Base-by-base conservation (phyloP, 2,329 filamentous ascomycete species). In the Cadophora sp. region DNA sequence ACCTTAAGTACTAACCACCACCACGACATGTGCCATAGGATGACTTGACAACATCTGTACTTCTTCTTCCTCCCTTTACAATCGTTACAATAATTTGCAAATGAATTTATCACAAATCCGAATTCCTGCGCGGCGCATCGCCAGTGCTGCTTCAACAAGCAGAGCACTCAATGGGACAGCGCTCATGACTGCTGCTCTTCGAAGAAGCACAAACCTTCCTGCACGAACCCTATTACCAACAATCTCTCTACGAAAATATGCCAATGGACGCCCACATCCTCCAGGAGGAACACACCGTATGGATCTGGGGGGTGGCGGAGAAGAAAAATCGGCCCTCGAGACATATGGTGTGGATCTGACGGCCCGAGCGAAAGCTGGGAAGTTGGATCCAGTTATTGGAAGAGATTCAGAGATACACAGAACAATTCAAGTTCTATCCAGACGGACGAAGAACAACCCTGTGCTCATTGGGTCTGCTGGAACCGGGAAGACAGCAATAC, bases 321-420 rank as follows among this genome's bases (percentile, higher is more conserved):
- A 86, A 53, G 84, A 97, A 79, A 97, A 97, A 80, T 84, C 94
- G 2, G 94, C 96, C 0, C 81, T 98, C 61, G 95, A 98, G 79
- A 88, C 97, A 78, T 99, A 90, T 76, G 96, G 96, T 66, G 84
- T 97, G 68, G 95, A 99, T 77, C 83, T 99, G 62, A 98, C 96
- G 1, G 91, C 88, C 14, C 88, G 87, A 74, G 96, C 96, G 22
- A 92, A 87, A 77, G 91, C 91, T 59, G 96, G 96, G 48, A 97
- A 97, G 77, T 85, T 99, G 3, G 96, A 99, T 76, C 96, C 96
- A 0, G 95, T 98, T 16, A 98, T 99, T 76, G 96, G 96, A 22
- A 87, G 96, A 78, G 94, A 97, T 74, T 84, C 87, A 5, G 96
- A 97, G 78, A 97, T 98, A 62, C 93, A 97, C 76, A 86, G 96